These are phyloP conservation scores for Penicillium sp. DNA, from an alignment of 2,329 filamentous ascomycete genomes.

Conservation along the genomic window DNA sequence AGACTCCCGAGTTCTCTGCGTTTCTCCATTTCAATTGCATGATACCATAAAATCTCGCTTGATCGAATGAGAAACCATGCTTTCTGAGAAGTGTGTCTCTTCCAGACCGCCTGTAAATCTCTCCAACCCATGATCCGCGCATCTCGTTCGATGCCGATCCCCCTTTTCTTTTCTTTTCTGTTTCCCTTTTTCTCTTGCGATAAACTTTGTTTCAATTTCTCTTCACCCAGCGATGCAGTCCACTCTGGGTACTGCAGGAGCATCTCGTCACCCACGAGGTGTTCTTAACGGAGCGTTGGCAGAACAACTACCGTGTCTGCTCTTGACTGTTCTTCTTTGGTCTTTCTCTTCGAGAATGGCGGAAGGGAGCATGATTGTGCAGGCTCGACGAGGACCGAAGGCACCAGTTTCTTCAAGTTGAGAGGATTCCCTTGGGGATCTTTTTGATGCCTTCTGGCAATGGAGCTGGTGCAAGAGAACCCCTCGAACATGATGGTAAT, in stretches of 20 bases:
- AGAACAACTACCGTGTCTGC: conserved; percentile 45
- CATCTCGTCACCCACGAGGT: conserved; percentile 59
- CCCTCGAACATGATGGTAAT: conserved; percentile 29
- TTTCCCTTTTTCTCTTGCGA: conserved; percentile 8
- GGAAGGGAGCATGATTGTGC: not conserved
- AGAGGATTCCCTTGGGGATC: conserved; percentile 5
- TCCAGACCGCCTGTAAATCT: conserved; percentile 2
- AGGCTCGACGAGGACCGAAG: conserved; percentile 29
- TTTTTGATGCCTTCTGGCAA: conserved; percentile 13
- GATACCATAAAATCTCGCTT: conserved; percentile 19
- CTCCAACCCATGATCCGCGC: not conserved
- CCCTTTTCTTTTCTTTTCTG: not conserved
- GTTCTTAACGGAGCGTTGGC: conserved; percentile 79
- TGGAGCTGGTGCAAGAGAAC: conserved; percentile 38
- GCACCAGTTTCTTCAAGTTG: conserved; percentile 29
- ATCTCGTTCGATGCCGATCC: no score
- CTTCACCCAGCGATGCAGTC: conserved; percentile 62
- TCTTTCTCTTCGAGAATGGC: conserved; percentile 3
- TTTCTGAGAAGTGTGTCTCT: conserved; percentile 6
- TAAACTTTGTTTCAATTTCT: conserved; percentile 5
- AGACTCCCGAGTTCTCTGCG: conserved; percentile 13
- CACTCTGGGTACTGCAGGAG: conserved; percentile 66
- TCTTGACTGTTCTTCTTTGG: conserved; percentile 20
- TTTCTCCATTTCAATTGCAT: conserved; percentile 13
- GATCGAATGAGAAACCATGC: conserved; percentile 10